Base-by-base conservation (phyloP, 129 eudicot genomes). In the Glebionis coronaria region DNA sequence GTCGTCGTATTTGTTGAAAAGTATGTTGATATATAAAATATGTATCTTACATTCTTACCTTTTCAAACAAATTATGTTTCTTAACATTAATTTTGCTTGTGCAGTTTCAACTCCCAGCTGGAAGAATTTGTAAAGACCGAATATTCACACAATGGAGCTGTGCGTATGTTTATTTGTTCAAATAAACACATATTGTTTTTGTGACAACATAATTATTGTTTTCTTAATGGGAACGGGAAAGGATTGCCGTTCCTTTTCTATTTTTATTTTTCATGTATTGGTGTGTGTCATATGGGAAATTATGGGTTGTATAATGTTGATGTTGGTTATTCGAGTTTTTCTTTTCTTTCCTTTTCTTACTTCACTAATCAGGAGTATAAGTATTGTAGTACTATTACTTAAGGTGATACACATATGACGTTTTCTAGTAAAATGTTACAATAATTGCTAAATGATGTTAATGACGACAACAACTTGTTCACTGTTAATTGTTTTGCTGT, bases 61-160 rank as follows among this genome's bases (percentile, higher is more conserved):
- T n/a, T n/a, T n/a, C 21, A 56, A 14, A 59, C 35, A 59, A 56
- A 14, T 2, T 11, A 3, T 19, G 25, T 8, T 6, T 9, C 21
- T 60, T 2, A 60, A 60, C 18, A 6, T n/a, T 28, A n/a, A 14
- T 28, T 66, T 47, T 74, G 54, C 60, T 61, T 9, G 0, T 76
- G 81, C 81, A 76, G 81, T 18, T 67, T 28, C 60, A 55, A 72
- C 40, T 72, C 45, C 35, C 35, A 31, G 65, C 20, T 68, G 78
- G 69, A 60, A 67, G 69, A 52, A 31, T 44, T 45, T 78, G 82
- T 78, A 72, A 78, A 78, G 78, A 60, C 67, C 46, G 75, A 70
- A 65, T 63, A 6, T 49, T 53, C 19, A 63, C 45, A 69, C 63
- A 65, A 69, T 28, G 78, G 68, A 63, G 77, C 63, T 29, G 54